Evolutionary conservation across 164 flowering plant species (phyloP), one percentile per base, ranked within the genome.

Genomic region (Brasenia schreberi): DNA sequence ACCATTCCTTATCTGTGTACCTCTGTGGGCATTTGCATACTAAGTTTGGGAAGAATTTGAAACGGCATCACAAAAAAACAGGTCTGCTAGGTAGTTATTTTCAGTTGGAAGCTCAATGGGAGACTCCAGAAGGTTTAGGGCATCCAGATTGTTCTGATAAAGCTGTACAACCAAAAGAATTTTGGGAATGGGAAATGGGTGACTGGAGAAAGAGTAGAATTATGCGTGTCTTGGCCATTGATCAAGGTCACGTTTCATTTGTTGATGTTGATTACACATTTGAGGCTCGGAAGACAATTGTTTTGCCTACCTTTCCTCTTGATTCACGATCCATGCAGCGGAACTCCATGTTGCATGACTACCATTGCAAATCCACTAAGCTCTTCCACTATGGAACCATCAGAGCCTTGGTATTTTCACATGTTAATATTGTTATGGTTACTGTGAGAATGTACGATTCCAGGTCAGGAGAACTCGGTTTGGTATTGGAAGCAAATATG

Each of bases 161-260:
- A 65, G 75, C 72, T 16, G 64, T 71, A 18, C 67, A 75, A 5
- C 14, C 58, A 39, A 62, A 78, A 69, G 97, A 85, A 73, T 93
- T 93, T 74, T 93, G 97, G 98, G 98, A 93, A 70, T 90, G 90
- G 96, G 96, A 90, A 74, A 88, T 90, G 90, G 98, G 97, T 64
- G 97, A 93, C 66, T 90, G 97, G 98, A 90, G 92, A 72, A 90
- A 80, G 73, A 86, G 82, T 67, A 81, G 96, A 77, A 77, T 75
- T 14, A 86, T 93, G 97, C 79, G 96, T 23, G 71, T 93, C 64
- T 69, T 90, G 79, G 94, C 96, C 65, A 77, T 90, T 74, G 98
- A 93, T 75, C 66, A 75, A 59, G 97, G 96, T 69, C 84, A 77
- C 53, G 83, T 87, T 66, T 93, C 98, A 43, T 87, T 84, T 78